Evolutionary conservation across 1,284 basidiomycete species (phyloP), one percentile per base, ranked within the genome.

Genomic region (Trametes sp.): DNA sequence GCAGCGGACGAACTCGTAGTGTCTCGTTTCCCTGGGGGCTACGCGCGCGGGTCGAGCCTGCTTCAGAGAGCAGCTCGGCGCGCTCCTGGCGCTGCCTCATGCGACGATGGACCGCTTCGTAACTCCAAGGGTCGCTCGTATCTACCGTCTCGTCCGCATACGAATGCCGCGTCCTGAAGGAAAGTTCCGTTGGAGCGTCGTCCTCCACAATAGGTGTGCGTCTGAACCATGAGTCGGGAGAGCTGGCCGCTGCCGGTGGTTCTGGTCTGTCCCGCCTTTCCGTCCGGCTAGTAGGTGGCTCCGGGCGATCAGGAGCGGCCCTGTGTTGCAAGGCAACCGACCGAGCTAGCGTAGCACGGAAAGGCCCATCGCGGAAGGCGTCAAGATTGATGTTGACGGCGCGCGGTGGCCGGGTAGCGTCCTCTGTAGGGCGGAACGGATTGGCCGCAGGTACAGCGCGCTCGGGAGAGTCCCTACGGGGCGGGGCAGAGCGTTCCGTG

Each of bases 301-400:
- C 24, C 35, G 21, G 38, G 21, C 26, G 45, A 6, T 29, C 49
- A 16, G 24, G 8, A 2, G 33, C 10, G 19, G 26, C 24, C 11
- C 62, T 54, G 29, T 61, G 58, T 14, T 63, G 58, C 28, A 68
- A 21, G n/a, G 68, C 64, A 29, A 67, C 44, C 1, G 70, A 68
- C 4, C 70, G 59, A 16, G 66, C 67, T 21, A 72, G 42, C 2
- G 70, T 62, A 2, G 66, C 70, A 4, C 69, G 67, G 59, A 72
- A 72, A 0, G 69, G 70, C 9, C 70, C 70, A 5, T 65, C 69
- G 21, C 62, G 64, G 46, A 61, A 72, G 8, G 62, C 63, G 24
- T 63, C 56, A 1, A 69, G 51, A 26, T 69, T 59, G 48, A 71
- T 62, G 33, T 36, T 57, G 42, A 42, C 24, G 19, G 65, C 55